A percentile compares a stretch with the other conserved stretches of the same genome.
Evolutionary conservation across 805 yeast species (phyloP).

Genomic region (Sugiyamaella lignohabitans): DNA sequence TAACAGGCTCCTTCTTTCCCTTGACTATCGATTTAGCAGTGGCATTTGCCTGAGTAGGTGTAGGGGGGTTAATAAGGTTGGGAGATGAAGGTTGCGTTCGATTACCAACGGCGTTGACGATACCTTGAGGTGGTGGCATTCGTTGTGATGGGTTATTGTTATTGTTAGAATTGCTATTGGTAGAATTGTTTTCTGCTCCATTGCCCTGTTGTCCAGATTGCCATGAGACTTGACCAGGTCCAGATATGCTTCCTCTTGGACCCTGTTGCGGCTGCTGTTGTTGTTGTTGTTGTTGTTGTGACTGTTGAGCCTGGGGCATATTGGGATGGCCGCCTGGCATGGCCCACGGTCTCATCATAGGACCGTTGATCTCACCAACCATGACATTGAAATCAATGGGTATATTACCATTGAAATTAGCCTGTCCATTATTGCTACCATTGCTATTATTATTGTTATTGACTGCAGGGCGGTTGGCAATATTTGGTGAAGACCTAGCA

Average conservation of each 20-base stretch:
- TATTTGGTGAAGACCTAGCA: slow-evolving; percentile 6
- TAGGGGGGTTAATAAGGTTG: slow-evolving; percentile 19
- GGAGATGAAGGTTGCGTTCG: slow-evolving; percentile 26
- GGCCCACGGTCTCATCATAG: slow-evolving; percentile 20
- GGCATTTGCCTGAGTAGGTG: slow-evolving; percentile 20
- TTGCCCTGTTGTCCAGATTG: slow-evolving; percentile 10
- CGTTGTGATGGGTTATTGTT: too few species aligned
- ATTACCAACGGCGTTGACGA: slow-evolving; percentile 14
- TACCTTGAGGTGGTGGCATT: slow-evolving; percentile 26
- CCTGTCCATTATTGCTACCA: slow-evolving; percentile 25
- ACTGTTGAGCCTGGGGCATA: slow-evolving; percentile 8
- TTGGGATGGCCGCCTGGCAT: slow-evolving; percentile 10
- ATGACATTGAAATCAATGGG: slow-evolving; percentile 29
- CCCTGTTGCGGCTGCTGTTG: slow-evolving; percentile 19
- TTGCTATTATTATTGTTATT: slow-evolving; percentile 11
- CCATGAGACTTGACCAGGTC: slow-evolving; percentile 3
- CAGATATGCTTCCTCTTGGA: slow-evolving; percentile 3
- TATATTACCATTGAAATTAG: slow-evolving; percentile 20
- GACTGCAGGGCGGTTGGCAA: background rate
- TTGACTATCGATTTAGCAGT: slow-evolving; percentile 15
- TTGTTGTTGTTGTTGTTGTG: slow-evolving; percentile 6
- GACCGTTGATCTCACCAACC: slow-evolving; percentile 27
- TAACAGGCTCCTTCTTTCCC: slow-evolving; percentile 19
- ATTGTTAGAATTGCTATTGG: too few species aligned
- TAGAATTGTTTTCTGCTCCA: slow-evolving; percentile 6